Conservation (phyloP, 75 land plant species). For the Selaginella moellendorffii region DNA sequence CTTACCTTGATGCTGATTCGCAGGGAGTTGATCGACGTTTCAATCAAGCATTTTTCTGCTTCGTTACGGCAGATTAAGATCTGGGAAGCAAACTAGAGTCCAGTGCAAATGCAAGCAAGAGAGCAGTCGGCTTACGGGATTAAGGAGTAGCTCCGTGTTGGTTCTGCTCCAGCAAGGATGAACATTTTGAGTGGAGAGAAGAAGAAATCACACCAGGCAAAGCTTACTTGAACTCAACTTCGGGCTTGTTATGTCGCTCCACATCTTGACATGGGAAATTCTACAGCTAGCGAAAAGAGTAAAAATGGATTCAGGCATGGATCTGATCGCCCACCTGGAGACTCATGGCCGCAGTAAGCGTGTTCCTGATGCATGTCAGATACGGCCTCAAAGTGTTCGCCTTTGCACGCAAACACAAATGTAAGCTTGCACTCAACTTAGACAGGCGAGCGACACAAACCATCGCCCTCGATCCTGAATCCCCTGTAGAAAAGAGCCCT, state of each 20-base stretch:
- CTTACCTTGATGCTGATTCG: conserved; percentile 92
- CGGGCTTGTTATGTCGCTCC: conserved; percentile 95
- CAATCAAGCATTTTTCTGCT: conserved; percentile 94
- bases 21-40: conserved; percentile 90
- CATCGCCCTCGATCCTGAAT: no score
- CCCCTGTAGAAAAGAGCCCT: no score
- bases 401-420: conserved; percentile 18
- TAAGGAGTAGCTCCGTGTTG: conserved; percentile 70
- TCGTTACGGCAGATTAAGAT: conserved; percentile 91
- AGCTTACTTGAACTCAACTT: conserved; percentile 86
- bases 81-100: conserved; percentile 26
- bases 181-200: no score
- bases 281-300: conserved; percentile 20
- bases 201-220: conserved; percentile 5
- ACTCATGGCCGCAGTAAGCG: conserved; percentile 78
- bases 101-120: neutral
- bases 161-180: conserved; percentile 85
- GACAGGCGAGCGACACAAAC: neutral
- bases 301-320: neutral
- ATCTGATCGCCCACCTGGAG: conserved; percentile 35
- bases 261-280: conserved; percentile 98
- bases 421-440: no score
- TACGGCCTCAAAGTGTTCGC: conserved; percentile 54
- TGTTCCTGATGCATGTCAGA: conserved; percentile 69
- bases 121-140: conserved; percentile 51